phyloP scores from a whole-genome alignment of 306 rosid genomes.

The Datisca glomerata region DNA sequence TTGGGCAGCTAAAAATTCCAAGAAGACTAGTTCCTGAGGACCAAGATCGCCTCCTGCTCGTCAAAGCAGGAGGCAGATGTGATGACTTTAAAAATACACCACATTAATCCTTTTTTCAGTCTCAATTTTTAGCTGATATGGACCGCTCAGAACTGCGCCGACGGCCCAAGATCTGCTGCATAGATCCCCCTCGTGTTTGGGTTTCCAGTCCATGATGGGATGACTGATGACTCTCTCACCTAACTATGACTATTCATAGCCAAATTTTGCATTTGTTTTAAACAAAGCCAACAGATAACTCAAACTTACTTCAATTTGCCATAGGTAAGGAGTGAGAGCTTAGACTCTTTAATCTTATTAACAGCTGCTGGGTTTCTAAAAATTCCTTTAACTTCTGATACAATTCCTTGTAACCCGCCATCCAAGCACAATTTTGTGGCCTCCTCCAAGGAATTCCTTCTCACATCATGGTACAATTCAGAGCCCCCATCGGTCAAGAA shows the following conservation, averaged over 20 bases:
- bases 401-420: slow-evolving; percentile 45
- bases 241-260: neutral
- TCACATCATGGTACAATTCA: slow-evolving; percentile 14
- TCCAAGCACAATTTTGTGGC: slow-evolving; percentile 29
- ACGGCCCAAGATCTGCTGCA: too few relatives aligned
- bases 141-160: too few relatives aligned
- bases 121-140: too few relatives aligned
- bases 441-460: slow-evolving; percentile 41
- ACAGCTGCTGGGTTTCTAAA: slow-evolving; percentile 25
- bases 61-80: too few relatives aligned
- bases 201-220: too few relatives aligned
- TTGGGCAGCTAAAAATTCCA: too few relatives aligned
- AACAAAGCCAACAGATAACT: neutral
- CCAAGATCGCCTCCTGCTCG: too few relatives aligned
- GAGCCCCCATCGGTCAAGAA: slow-evolving; percentile 39
- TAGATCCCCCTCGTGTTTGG: too few relatives aligned
- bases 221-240: too few relatives aligned
- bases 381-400: slow-evolving; percentile 28
- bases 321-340: slow-evolving; percentile 27
- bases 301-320: slow-evolving; percentile 31
- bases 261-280: neutral
- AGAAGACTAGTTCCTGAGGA: too few relatives aligned
- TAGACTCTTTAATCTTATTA: slow-evolving; percentile 22
- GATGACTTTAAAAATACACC: too few relatives aligned
- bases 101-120: too few relatives aligned